Evolutionary conservation across 805 yeast species (phyloP), one percentile per base, ranked within the genome.

Genomic region (Candida verbasci): DNA sequence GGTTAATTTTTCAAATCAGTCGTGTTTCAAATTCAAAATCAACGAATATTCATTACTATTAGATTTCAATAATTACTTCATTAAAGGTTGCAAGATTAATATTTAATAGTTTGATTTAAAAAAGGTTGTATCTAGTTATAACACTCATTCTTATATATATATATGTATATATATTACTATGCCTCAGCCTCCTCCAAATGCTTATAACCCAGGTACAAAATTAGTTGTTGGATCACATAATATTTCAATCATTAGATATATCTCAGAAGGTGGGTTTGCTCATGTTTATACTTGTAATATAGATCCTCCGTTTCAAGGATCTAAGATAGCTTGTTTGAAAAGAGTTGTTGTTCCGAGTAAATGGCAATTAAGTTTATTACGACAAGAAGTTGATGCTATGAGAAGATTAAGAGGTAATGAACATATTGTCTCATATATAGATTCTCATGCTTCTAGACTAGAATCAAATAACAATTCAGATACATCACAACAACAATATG

Each of bases 311-410:
- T 65, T 68, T 45, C 67, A 72, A 11, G 78, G 76, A 14, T 58
- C 70, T 34, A 60, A 58, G 38, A 58, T 70, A 9, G 96, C 91
- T 4, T 93, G 97, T 56, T 68, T 93, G 50, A 93, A 93, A 60
- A 74, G 98, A 44, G 97, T 93, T n/a, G 82, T 82, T 22, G 98
- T 93, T 3, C 97, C 97, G 3, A 87, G 83, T 55, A 93, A 93
- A 59, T 75, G 79, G 50, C 84, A 83, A 35, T 70, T 93, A 55
- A 86, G 85, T 49, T 74, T 82, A 17, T 67, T 93, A 34, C 68
- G 97, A 43, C 96, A 94, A 26, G 99, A 93, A 58, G 98, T 93
- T 11, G 97, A 93, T 55, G 95, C 97, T 9, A 91, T 93, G 97
- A 85, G 86, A 60, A 70, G 95, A 18, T 68, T 93, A 23, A 68